Conservation (phyloP, 2,329 filamentous ascomycete species). For the Ascochyta lentis region DNA sequence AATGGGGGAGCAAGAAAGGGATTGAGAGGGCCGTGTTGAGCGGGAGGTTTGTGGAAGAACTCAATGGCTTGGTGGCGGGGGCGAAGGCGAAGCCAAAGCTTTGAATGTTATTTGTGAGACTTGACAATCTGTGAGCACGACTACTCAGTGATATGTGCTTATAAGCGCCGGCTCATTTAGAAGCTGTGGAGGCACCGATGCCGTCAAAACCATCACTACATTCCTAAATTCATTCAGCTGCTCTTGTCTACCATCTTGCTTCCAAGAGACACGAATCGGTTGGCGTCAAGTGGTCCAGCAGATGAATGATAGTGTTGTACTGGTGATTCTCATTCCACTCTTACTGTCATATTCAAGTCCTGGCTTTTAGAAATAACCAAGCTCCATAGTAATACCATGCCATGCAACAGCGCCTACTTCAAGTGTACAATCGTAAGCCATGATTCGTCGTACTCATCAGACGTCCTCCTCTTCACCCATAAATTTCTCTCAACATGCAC, state of each 20-base stretch:
- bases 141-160: too few species aligned
- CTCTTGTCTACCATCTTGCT: too few species aligned
- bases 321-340: neutral
- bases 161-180: too few species aligned
- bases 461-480: neutral
- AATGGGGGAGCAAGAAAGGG: slow-evolving; percentile 41
- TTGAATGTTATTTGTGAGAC: slow-evolving; percentile 3
- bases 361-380: neutral
- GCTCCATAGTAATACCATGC: neutral
- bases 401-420: slow-evolving; percentile 3
- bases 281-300: too few species aligned
- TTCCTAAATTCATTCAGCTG: too few species aligned
- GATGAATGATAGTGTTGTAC: neutral
- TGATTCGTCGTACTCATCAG: slow-evolving; percentile 5
- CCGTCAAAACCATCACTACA: too few species aligned
- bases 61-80: slow-evolving; percentile 27
- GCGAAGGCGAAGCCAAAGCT: slow-evolving; percentile 31
- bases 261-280: too few species aligned
- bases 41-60: slow-evolving; percentile 39
- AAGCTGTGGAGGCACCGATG: too few species aligned
- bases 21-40: slow-evolving; percentile 38
- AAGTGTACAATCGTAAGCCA: slow-evolving; percentile 11
- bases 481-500: neutral
- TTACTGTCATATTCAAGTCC: neutral
- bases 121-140: too few species aligned